phyloP scores from a whole-genome alignment of 108 stramenopile genomes.

The Pseudonitzschia pungens region DNA sequence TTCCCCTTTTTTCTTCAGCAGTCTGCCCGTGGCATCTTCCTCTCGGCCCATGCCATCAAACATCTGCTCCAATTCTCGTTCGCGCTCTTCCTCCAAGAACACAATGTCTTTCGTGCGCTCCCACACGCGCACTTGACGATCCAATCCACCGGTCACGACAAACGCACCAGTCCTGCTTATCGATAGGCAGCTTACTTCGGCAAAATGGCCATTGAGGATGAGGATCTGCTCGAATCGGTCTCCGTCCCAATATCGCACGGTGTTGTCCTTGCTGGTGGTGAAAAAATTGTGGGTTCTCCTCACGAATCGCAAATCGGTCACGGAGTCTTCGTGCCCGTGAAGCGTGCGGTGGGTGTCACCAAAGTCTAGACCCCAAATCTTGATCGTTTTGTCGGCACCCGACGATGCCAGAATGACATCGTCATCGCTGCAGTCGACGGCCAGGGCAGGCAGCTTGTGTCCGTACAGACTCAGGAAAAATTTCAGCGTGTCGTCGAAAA shows the following conservation, averaged over 20 bases:
- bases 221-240: slow-evolving; percentile 96
- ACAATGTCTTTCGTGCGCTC: slow-evolving; percentile 95
- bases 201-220: slow-evolving; percentile 81
- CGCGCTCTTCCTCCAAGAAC: slow-evolving; percentile 96
- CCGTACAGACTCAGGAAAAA: slow-evolving; percentile 97
- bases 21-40: slow-evolving; percentile 55
- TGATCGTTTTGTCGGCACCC: slow-evolving; percentile 97
- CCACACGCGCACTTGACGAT: slow-evolving; percentile 96
- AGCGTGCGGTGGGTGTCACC: slow-evolving; percentile 98
- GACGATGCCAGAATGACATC: slow-evolving; percentile 92
- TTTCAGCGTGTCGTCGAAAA: slow-evolving; percentile 98
- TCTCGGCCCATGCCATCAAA: slow-evolving; percentile 76
- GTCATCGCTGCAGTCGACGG: slow-evolving; percentile 93
- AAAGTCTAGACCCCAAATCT: slow-evolving; percentile 99
- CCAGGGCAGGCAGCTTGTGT: slow-evolving; percentile 95
- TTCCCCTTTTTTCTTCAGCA: slow-evolving; percentile 41
- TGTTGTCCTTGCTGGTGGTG: slow-evolving; percentile 92
- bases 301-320: slow-evolving; percentile 90
- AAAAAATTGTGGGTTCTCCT: slow-evolving; percentile 94
- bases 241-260: slow-evolving; percentile 95
- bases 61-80: slow-evolving; percentile 85
- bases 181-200: slow-evolving; percentile 88
- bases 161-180: slow-evolving; percentile 86
- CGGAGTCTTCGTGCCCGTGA: slow-evolving; percentile 96
- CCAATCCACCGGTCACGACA: slow-evolving; percentile 88